Percentiles rank a stretch among this genome's conserved stretches.
phyloP scores from a whole-genome alignment of 1,139 yeast genomes.

The Magnusiomyces tetraspermus region DNA sequence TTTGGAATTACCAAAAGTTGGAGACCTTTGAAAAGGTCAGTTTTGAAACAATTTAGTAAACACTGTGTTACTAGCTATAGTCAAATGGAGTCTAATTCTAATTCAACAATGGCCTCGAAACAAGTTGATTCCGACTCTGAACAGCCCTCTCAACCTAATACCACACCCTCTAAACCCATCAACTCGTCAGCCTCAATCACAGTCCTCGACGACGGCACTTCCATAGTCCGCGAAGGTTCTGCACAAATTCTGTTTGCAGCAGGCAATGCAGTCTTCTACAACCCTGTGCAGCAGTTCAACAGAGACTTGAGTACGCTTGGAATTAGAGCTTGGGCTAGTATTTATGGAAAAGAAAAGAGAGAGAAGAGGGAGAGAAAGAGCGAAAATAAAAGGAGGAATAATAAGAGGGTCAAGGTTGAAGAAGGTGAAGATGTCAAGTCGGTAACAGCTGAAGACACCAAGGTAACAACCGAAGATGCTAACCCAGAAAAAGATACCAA shows the following conservation, averaged over 20 bases:
- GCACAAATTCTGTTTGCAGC: constrained; percentile 74
- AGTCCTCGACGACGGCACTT: neutral
- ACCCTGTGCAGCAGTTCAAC: constrained; percentile 93
- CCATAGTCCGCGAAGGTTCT: constrained; percentile 54
- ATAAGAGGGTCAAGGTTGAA: constrained; percentile 14
- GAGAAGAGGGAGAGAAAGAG: neutral
- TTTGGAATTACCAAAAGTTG: too few relatives aligned
- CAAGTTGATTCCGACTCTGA: neutral
- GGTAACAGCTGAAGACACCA: constrained; percentile 13
- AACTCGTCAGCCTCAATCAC: neutral
- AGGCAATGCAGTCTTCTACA: constrained; percentile 78
- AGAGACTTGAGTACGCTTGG: constrained; percentile 82
- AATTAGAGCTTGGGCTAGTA: constrained; percentile 74
- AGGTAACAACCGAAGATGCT: constrained; percentile 5
- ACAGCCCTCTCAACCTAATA: neutral
- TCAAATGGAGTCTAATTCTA: too few relatives aligned
- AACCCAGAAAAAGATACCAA: constrained; percentile 8
- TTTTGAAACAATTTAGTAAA: too few relatives aligned
- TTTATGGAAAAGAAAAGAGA: constrained; percentile 31
- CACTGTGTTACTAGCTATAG: too few relatives aligned
- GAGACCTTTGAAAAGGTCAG: too few relatives aligned
- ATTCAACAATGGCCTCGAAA: too few relatives aligned
- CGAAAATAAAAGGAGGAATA: neutral
- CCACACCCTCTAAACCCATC: neutral
- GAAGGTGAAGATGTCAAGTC: constrained; percentile 20